phyloP scores from a whole-genome alignment of 495 filamentous ascomycete genomes.

The Podospora appendiculata region DNA sequence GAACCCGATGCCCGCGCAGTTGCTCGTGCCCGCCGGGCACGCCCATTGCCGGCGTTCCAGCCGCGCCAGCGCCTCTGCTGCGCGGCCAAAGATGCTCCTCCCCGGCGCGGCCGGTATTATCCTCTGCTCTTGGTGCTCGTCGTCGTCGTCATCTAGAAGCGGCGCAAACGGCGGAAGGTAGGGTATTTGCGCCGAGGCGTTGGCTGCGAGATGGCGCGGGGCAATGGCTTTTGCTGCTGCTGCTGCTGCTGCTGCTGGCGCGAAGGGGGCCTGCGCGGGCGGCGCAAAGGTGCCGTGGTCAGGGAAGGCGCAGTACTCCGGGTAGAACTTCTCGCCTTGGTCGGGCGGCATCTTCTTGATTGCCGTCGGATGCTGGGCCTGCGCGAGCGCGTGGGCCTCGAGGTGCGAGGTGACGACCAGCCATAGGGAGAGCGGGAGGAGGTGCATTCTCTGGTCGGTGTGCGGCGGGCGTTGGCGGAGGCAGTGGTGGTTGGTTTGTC shows the following conservation, averaged over 20 bases:
- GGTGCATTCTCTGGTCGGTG: conserved; percentile 27
- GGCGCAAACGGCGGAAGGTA: conserved; percentile 32
- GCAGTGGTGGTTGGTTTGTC: not conserved
- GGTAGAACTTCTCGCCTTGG: conserved; percentile 78
- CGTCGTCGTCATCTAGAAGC: conserved; percentile 6
- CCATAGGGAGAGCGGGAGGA: conserved; percentile 43
- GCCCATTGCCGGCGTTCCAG: conserved; percentile 51
- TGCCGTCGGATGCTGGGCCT: conserved; percentile 24
- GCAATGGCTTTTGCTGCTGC: conserved; percentile 7
- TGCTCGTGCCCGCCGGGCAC: conserved; percentile 63
- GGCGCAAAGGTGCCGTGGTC: conserved; percentile 10
- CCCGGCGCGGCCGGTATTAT: not conserved
- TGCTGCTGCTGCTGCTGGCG: not conserved
- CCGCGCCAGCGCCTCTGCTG: conserved; percentile 26
- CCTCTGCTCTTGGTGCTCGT: not conserved
- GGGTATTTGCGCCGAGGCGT: conserved; percentile 19
- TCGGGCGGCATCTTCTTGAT: conserved; percentile 72
- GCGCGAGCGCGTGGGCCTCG: conserved; percentile 15
- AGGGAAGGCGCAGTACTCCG: conserved; percentile 47
- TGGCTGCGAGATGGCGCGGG: conserved; percentile 13
- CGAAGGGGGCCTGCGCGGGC: conserved; percentile 9
- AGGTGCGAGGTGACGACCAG: conserved; percentile 34
- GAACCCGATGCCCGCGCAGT: conserved; percentile 60
- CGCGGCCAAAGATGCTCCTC: conserved; percentile 13
- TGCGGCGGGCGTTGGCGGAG: not conserved